phyloP scores from a whole-genome alignment of 1,284 basidiomycete species.

The Boletellus deceptivus region DNA sequence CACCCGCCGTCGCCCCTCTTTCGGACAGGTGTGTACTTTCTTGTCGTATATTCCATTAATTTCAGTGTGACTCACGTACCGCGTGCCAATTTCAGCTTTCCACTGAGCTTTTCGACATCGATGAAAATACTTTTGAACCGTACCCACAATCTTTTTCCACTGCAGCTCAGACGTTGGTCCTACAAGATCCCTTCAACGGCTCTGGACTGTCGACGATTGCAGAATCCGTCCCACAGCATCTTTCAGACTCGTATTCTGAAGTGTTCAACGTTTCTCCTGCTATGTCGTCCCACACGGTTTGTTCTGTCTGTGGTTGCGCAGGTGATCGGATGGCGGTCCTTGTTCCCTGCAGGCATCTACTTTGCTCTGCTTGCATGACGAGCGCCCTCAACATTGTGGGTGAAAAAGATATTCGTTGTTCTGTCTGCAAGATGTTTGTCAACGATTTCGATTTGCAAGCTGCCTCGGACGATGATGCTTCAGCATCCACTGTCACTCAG shows the following conservation, averaged over 20 bases:
- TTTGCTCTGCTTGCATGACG: constrained; percentile 76
- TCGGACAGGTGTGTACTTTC: constrained; percentile 42
- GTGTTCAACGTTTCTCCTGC: constrained; percentile 23
- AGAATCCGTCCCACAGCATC: constrained; percentile 24
- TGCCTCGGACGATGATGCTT: constrained; percentile 20
- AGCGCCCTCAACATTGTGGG: constrained; percentile 81
- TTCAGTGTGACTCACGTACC: constrained; percentile 24
- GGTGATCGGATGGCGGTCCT: constrained; percentile 59
- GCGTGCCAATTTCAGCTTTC: constrained; percentile 38
- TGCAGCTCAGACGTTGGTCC: constrained; percentile 29
- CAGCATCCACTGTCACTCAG: constrained; percentile 15
- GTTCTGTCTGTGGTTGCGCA: constrained; percentile 52
- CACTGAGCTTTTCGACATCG: constrained; percentile 68
- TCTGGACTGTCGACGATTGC: constrained; percentile 26
- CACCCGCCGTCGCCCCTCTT: constrained; percentile 57
- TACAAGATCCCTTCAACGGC: constrained; percentile 34
- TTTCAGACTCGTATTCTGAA: constrained; percentile 22
- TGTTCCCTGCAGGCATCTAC: constrained; percentile 66
- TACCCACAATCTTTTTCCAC: constrained; percentile 46
- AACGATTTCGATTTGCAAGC: constrained; percentile 58
- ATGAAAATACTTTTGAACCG: constrained; percentile 61
- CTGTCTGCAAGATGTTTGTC: constrained; percentile 68
- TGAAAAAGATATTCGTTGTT: constrained; percentile 80
- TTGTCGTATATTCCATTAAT: constrained; percentile 13
- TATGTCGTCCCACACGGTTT: constrained; percentile 26